phyloP scores from a whole-genome alignment of 1,139 yeast species.

The Geotrichum siamense region DNA sequence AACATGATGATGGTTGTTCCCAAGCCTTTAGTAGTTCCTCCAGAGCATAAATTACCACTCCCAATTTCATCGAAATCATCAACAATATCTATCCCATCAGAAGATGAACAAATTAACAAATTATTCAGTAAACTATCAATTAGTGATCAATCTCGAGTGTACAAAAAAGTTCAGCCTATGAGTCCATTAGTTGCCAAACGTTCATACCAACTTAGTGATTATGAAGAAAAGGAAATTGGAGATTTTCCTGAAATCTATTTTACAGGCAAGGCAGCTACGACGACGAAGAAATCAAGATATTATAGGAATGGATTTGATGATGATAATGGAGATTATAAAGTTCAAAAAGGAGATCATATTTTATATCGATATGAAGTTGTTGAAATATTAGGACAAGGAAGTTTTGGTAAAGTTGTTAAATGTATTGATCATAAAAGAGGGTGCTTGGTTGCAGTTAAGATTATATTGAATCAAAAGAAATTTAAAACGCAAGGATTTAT shows the following conservation, averaged over 20 bases:
- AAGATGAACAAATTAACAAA: neutral
- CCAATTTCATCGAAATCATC: neutral
- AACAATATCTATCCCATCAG: neutral
- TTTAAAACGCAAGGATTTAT: conserved; percentile 74
- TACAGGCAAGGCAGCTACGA: conserved; percentile 37
- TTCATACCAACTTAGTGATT: conserved; percentile 33
- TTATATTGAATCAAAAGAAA: conserved; percentile 64
- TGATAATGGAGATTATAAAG: conserved; percentile 52
- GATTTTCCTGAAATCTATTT: conserved; percentile 39
- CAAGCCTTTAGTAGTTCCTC: neutral
- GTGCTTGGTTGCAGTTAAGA: conserved; percentile 60
- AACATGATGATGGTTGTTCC: neutral
- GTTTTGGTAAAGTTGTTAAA: conserved; percentile 73
- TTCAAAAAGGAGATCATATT: conserved; percentile 58
- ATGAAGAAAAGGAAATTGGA: conserved; percentile 48
- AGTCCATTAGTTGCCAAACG: conserved; percentile 6
- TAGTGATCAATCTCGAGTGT: neutral
- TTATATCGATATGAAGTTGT: conserved; percentile 64
- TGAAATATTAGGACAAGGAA: conserved; percentile 62
- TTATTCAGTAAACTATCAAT: neutral
- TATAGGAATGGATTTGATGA: conserved; percentile 49
- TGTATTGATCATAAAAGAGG: conserved; percentile 62
- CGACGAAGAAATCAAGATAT: conserved; percentile 25
- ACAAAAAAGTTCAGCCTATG: neutral
- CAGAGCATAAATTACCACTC: neutral